Conservation (phyloP, 306 rosid species). For the Quercus engelmannii region DNA sequence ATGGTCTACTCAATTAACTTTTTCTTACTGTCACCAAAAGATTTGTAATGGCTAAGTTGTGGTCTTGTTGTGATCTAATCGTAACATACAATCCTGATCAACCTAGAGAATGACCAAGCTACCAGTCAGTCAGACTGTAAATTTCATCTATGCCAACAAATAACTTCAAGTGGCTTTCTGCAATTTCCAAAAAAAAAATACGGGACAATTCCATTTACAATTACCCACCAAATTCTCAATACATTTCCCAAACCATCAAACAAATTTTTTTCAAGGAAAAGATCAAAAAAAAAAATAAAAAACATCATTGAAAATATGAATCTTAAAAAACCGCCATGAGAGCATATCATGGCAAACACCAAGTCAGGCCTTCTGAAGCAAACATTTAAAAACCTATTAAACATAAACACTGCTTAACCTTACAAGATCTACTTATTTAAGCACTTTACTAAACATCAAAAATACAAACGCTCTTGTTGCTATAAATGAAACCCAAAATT, state of each 20-base stretch:
- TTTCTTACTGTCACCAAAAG: neutral
- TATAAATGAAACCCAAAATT: neutral
- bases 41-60: neutral
- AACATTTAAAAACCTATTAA: neutral
- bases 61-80: neutral
- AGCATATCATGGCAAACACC: neutral
- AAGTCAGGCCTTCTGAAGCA: neutral
- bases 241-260: neutral
- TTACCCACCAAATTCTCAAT: neutral
- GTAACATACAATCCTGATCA: neutral
- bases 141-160: neutral
- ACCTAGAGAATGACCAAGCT: neutral
- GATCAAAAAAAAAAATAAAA: neutral
- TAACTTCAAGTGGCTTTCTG: neutral
- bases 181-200: neutral
- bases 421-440: neutral
- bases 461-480: neutral
- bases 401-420: neutral
- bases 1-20: neutral
- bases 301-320: neutral
- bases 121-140: neutral
- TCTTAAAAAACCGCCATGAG: too few species aligned
- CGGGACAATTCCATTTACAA: neutral
- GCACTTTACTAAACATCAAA: neutral
- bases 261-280: neutral